Base-by-base conservation (phyloP, 2,329 filamentous ascomycete genomes). In the Ceratocystis papillata region DNA sequence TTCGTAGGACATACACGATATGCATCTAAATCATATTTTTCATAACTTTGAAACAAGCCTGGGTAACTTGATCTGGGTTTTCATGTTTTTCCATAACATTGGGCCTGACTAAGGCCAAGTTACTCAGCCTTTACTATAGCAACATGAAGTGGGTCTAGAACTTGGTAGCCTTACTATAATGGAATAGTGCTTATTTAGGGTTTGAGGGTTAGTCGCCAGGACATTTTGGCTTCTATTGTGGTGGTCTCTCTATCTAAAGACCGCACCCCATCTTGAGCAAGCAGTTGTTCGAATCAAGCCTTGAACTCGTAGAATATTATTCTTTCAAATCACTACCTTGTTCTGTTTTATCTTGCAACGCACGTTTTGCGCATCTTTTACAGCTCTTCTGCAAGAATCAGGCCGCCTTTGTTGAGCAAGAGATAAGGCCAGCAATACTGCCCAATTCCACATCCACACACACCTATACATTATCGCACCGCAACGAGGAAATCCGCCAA, bases 201-300 rank as follows among this genome's bases (percentile, higher is more conserved):
- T 57, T 57, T 28, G 28, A 3, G 28, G 53, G 28, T 57, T 57
- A 17, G 53, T 28, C 15, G 10, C 53, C 5, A 57, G 53, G 53
- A 28, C 53, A 57, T 57, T 57, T 57, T 57, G 53, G 53, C 53
- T 57, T 57, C 53, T n/a, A 50, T 10, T 20, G 48, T 50, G 48
- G 28, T 12, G 5, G 20, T 57, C 22, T 25, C 25, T 57, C 30
- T 17, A 33, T 33, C 53, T n/a, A 30, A 57, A 57, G 53, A 57
- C 53, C 53, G 53, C 53, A 57, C 17, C 17, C 1, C 2, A 57
- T 25, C 53, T 12, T 12, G 53, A n/a, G 12, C 10, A 41, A 33
- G 53, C 22, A 57, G 30, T 30, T 30, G 28, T 57, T 57, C 22
- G 28, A 41, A 41, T 33, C 15, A 12, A 33, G 53, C 20, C 53